Evolutionary conservation across 2,329 filamentous ascomycete species (phyloP), one percentile per base, ranked within the genome.

Genomic region (Talaromyces sp.): DNA sequence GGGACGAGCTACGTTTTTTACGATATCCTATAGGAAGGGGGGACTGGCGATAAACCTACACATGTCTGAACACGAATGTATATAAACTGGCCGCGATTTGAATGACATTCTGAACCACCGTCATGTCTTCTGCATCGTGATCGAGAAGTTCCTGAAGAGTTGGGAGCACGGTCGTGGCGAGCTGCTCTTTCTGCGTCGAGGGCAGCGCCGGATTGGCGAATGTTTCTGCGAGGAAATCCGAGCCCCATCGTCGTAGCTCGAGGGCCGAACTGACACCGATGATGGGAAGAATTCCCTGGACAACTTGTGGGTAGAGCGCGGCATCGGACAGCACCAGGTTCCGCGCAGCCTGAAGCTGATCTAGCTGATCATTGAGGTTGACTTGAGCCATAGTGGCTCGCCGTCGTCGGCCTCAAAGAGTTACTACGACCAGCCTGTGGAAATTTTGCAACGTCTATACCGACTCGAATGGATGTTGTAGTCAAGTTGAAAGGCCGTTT

Each of bases 61-160:
- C 95, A 85, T 96, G 92, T 79, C 91, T 87, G 82, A 98, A 88
- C 42, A 96, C 88, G 67, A 96, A 83, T 61, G 93, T 91, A 76
- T 98, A 99, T 73, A 98, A 88, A 81, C 92, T 97, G 60, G 95
- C 90, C 61, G 90, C 89, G 56, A 92, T 88, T 78, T 96, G 92
- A 66, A 98, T 89, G 67, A 91, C 87, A 76, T 89, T 92, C 76
- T 92, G 92, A 72, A 96, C 79, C 62, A 98, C 92, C 65, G 87
- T 83, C 36, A 85, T 79, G 77, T 98, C 95, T 72, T 92, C 88
- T 63, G 86, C 85, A n/a, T 85, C 83, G 66, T 87, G 85, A 68
- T 90, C 87, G 64, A 92, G 76, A 74, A 92, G 83, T 59, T 83
- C 83, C 72, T 87, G 85, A 66, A 99, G 77, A 30, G 89, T 90